Percentiles rank a stretch among this genome's conserved stretches.
phyloP scores from a whole-genome alignment of 768 basidiomycete genomes.

The Tricholoma saponaceum region DNA sequence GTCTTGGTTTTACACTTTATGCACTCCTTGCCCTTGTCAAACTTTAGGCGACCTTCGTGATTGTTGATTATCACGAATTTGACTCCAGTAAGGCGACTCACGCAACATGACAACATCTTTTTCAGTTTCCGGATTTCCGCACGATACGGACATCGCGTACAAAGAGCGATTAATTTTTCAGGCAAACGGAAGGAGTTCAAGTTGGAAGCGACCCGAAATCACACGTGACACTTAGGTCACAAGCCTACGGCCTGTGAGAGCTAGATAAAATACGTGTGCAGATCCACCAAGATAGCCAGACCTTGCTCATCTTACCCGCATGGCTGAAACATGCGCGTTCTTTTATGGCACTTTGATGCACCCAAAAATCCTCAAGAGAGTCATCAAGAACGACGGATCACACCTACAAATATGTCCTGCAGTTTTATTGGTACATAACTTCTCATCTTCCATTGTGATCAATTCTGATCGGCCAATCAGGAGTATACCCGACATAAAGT shows the following conservation, averaged over 20 bases:
- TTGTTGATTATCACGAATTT: not conserved
- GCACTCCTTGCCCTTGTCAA: constrained; percentile 62
- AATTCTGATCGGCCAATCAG: constrained; percentile 28
- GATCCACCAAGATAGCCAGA: not conserved
- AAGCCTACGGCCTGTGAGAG: no score
- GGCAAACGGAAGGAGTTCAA: no score
- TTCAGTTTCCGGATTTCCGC: constrained; percentile 61
- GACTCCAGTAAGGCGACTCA: constrained; percentile 27
- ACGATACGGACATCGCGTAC: constrained; percentile 33
- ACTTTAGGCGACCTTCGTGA: constrained; percentile 55
- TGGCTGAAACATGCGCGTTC: constrained; percentile 42
- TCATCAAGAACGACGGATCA: constrained; percentile 65
- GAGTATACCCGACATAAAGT: constrained; percentile 81
- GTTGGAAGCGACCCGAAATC: no score
- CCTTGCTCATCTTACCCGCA: not conserved
- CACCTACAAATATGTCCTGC: constrained; percentile 71
- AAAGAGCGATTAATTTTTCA: no score
- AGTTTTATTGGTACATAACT: constrained; percentile 55
- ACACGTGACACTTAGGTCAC: not conserved
- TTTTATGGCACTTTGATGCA: constrained; percentile 93
- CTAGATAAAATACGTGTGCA: not conserved
- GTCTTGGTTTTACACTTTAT: constrained; percentile 66
- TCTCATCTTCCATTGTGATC: not conserved
- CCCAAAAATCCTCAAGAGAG: constrained; percentile 73
- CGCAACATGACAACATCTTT: constrained; percentile 65